A percentile compares a stretch with the other conserved stretches of the same genome.
These are phyloP conservation scores for Phytophthora europaea DNA, from an alignment of 352 stramenopile genomes.

Conservation along the genomic window DNA sequence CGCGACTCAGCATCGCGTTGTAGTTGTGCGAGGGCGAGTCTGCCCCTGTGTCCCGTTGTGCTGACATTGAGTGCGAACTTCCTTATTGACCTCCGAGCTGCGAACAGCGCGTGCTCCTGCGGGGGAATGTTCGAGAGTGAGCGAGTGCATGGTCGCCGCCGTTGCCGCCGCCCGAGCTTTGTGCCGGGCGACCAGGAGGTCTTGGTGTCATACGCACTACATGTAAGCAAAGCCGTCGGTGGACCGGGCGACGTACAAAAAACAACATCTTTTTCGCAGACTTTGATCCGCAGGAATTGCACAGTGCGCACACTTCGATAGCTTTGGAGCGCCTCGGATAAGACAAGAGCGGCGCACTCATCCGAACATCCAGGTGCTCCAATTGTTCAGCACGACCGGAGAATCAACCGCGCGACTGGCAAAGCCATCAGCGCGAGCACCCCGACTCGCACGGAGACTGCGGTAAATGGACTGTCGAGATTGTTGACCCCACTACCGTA, in stretches of 20 bases:
- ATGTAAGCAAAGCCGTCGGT: slow-evolving; percentile 2
- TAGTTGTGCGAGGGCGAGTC: slow-evolving; percentile 25
- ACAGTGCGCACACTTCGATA: slow-evolving; percentile 4
- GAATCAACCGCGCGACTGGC: slow-evolving; percentile 10
- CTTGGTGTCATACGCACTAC: slow-evolving; percentile 30
- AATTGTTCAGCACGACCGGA: slow-evolving; percentile 33
- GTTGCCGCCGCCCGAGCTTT: slow-evolving; percentile 23
- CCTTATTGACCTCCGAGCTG: not conserved
- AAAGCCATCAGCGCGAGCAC: not conserved
- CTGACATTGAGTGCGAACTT: not conserved
- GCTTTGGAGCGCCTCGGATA: slow-evolving; percentile 25
- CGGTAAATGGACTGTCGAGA: too few species aligned
- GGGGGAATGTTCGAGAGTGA: slow-evolving; percentile 34
- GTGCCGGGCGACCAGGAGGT: slow-evolving; percentile 25
- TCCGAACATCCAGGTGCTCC: slow-evolving; percentile 27
- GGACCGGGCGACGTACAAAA: slow-evolving; percentile 15
- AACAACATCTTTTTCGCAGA: slow-evolving; percentile 40
- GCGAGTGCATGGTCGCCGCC: not conserved
- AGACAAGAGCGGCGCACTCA: slow-evolving; percentile 7
- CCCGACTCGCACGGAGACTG: slow-evolving; percentile 15
- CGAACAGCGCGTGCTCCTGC: slow-evolving; percentile 2
- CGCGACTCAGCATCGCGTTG: slow-evolving; percentile 31
- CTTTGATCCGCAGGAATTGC: slow-evolving; percentile 33
- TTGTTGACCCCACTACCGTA: too few species aligned
- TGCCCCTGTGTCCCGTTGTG: slow-evolving; percentile 4